Evolutionary conservation across 306 rosid genomes (phyloP), one percentile per base, ranked within the genome.

Genomic region (Alnus rubra): DNA sequence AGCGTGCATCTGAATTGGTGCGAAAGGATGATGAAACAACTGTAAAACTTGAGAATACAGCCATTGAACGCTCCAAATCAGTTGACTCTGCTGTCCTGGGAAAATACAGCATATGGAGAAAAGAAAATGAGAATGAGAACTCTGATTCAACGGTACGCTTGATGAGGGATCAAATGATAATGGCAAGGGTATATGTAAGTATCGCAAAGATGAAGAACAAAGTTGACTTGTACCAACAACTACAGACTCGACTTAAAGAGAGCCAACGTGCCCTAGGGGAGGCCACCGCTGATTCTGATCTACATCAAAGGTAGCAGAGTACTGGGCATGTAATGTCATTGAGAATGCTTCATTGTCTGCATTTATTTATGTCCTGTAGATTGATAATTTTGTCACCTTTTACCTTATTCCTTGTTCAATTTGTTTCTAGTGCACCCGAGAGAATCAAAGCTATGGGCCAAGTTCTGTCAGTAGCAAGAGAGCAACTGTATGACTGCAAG

Each of bases 21-120:
- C 88, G 76, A 78, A 84, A 71, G 77, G 96, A 93, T 55, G 82
- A 84, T 51, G 94, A 90, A 75, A 85, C 83, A 58, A 79, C 79
- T 55, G 87, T 89, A 77, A 91, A 90, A 86, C 92, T 96, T 77
- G 99, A 96, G 84, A 90, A 85, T 87, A 84, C 84, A 58, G 98
- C 98, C 84, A 93, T 96, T 79, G 94, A 93, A 71, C 99, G 87
- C 71, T 96, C 98, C 37, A 87, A 81, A 83, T 89, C 94, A 69
- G 94, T 91, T 76, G 94, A 89, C 85, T 88, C 92, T 60, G 85
- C 97, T 23, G 86, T 93, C 65, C 84, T 91, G 7, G 99, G 97
- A 39, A 95, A 93, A 84, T 96, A 96, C 89, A 96, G 85, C 90
- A 81, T 89, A 60, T 91, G 99, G 98, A 96, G 97, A 92, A 95